Evolutionary conservation across 352 stramenopile genomes (phyloP).

Genomic region (Phytopythium cucurbitacearum): DNA sequence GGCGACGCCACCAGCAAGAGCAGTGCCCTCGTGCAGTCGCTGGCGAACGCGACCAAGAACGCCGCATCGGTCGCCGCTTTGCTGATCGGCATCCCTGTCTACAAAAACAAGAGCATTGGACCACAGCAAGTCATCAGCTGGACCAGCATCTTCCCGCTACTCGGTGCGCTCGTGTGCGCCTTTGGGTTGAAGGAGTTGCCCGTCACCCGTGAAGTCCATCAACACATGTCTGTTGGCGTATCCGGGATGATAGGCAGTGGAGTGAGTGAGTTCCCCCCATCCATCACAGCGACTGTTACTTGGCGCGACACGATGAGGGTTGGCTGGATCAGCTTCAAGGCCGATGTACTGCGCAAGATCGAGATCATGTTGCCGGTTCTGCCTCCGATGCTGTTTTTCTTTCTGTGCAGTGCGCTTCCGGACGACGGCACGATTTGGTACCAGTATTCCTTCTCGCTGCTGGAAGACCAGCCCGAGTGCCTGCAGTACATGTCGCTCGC

Average conservation of each 20-base stretch:
- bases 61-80: constrained; percentile 54
- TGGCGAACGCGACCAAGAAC: constrained; percentile 68
- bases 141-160: constrained; percentile 51
- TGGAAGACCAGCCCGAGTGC: constrained; percentile 54
- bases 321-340: constrained; percentile 46
- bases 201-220: neutral
- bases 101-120: constrained; percentile 43
- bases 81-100: constrained; percentile 62
- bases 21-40: constrained; percentile 63
- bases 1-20: constrained; percentile 49
- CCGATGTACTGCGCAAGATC: constrained; percentile 37
- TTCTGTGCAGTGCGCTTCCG: constrained; percentile 67
- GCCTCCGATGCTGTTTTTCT: constrained; percentile 80
- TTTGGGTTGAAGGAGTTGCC: constrained; percentile 42
- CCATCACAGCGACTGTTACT: constrained; percentile 4
- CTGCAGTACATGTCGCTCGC: constrained; percentile 68
- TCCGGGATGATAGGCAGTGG: neutral
- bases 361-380: constrained; percentile 48
- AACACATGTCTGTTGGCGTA: neutral
- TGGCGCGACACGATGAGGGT: constrained; percentile 12
- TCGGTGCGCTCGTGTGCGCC: constrained; percentile 43
- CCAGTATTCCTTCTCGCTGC: constrained; percentile 73
- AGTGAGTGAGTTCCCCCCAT: neutral
- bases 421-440: constrained; percentile 70
- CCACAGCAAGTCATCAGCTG: constrained; percentile 58